These are phyloP conservation scores for Candida albicans DNA, from an alignment of 1,139 yeast species.

Conservation along the genomic window DNA sequence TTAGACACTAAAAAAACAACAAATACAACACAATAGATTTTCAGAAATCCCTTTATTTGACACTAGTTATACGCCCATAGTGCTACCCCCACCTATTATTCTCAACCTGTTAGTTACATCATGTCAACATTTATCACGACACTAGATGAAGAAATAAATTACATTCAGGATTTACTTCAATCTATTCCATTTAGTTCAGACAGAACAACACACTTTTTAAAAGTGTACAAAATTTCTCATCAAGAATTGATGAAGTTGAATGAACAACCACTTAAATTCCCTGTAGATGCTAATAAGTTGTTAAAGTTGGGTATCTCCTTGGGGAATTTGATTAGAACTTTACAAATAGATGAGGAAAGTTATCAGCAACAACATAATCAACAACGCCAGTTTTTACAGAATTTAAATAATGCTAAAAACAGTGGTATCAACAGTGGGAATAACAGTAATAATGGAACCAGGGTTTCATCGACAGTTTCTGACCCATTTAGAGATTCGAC, in stretches of 20 bases:
- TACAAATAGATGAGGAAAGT: conserved; percentile 38
- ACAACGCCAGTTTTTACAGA: conserved; percentile 11
- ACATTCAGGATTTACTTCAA: conserved; percentile 29
- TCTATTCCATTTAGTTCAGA: conserved; percentile 37
- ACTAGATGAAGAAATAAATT: conserved; percentile 29
- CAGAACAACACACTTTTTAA: conserved; percentile 23
- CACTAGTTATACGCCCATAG: no score
- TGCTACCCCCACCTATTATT: no score
- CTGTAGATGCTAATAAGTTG: conserved; percentile 39
- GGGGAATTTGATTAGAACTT: conserved; percentile 42
- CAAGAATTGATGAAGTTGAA: conserved; percentile 27
- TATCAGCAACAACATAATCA: conserved; percentile 16
- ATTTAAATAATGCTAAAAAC: conserved; percentile 5
- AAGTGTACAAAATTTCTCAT: conserved; percentile 34
- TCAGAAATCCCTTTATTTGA: no score
- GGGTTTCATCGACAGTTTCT: conserved; percentile 1
- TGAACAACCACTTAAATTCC: conserved; percentile 24
- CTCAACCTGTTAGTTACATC: neutral
- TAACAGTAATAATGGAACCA: conserved; percentile 1
- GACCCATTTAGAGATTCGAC: conserved; percentile 9
- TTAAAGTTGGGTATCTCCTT: conserved; percentile 45
- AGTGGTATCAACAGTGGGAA: neutral
- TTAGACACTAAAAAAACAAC: no score
- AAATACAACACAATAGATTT: no score
- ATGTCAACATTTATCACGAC: conserved; percentile 16